These are phyloP conservation scores for Penicillium lagena DNA, from an alignment of 495 filamentous ascomycete genomes.

Conservation along the genomic window DNA sequence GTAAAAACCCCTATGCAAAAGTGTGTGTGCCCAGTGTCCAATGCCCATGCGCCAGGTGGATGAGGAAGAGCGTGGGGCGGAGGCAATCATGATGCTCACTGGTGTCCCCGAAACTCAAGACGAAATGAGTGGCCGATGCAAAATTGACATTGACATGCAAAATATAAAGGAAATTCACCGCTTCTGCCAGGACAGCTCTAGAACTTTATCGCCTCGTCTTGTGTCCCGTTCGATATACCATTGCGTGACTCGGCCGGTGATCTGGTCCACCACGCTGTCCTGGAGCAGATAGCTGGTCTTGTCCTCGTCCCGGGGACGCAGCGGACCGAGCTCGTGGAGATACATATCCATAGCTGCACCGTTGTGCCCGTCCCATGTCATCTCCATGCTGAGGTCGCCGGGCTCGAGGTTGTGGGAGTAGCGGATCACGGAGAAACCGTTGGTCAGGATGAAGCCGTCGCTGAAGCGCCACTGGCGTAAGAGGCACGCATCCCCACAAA, in stretches of 20 bases:
- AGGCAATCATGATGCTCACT: background rate
- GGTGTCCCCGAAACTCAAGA: background rate
- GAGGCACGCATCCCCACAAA: slow-evolving; percentile 51
- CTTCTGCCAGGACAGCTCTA: slow-evolving; percentile 39
- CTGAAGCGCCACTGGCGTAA: slow-evolving; percentile 51
- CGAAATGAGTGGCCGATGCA: slow-evolving; percentile 5
- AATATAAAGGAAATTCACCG: slow-evolving; percentile 8
- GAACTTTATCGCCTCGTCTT: slow-evolving; percentile 26
- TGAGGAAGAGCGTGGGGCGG: slow-evolving; percentile 1
- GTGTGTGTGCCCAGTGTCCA: background rate
- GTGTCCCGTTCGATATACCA: slow-evolving; percentile 34
- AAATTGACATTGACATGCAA: background rate
- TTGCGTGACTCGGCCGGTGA: slow-evolving; percentile 25
- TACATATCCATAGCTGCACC: slow-evolving; percentile 31
- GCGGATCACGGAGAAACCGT: slow-evolving; percentile 48
- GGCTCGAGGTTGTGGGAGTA: slow-evolving; percentile 35
- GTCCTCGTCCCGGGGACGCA: slow-evolving; percentile 31
- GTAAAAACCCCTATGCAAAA: slow-evolving; percentile 12
- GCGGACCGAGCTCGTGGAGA: slow-evolving; percentile 36
- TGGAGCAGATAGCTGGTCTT: slow-evolving; percentile 30
- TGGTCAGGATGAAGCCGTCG: slow-evolving; percentile 51
- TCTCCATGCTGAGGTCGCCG: slow-evolving; percentile 33
- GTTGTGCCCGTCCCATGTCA: slow-evolving; percentile 41
- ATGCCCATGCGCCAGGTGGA: slow-evolving; percentile 16
- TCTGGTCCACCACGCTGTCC: slow-evolving; percentile 23